phyloP scores from a whole-genome alignment of 1,139 yeast species.

The Protomyces arabidopsidicola region DNA sequence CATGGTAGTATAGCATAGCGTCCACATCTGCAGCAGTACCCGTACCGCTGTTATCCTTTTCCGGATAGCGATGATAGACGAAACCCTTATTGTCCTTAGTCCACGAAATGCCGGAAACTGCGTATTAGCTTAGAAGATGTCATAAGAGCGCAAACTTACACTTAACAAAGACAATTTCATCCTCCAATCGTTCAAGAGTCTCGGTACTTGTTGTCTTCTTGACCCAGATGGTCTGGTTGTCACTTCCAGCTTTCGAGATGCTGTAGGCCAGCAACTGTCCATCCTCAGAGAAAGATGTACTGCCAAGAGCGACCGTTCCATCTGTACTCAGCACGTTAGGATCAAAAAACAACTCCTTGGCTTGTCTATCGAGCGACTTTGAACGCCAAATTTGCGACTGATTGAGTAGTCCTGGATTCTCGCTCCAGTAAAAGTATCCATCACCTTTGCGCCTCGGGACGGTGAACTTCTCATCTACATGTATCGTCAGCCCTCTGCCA shows the following conservation, averaged over 20 bases:
- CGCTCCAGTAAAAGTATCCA: slow-evolving; percentile 19
- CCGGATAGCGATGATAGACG: slow-evolving; percentile 25
- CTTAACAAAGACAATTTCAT: slow-evolving; percentile 16
- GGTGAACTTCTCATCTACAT: slow-evolving; percentile 8
- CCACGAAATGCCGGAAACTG: slow-evolving; percentile 21
- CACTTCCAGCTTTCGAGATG: slow-evolving; percentile 15
- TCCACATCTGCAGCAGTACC: slow-evolving; percentile 22
- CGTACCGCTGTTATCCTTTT: slow-evolving; percentile 17
- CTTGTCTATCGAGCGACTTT: slow-evolving; percentile 1
- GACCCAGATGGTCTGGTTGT: slow-evolving; percentile 18
- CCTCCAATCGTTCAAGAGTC: not conserved
- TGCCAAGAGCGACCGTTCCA: slow-evolving; percentile 16
- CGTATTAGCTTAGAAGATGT: not conserved
- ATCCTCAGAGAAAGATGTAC: slow-evolving; percentile 14
- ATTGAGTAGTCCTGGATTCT: slow-evolving; percentile 22
- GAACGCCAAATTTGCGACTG: slow-evolving; percentile 26
- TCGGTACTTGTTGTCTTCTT: slow-evolving; percentile 15
- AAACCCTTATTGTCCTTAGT: slow-evolving; percentile 19
- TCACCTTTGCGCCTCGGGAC: slow-evolving; percentile 12
- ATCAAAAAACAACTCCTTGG: slow-evolving; percentile 24
- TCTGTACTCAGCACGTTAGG: slow-evolving; percentile 21
- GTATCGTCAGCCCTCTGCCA: not conserved
- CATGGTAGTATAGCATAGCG: slow-evolving; percentile 13
- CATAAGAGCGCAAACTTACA: not conserved
- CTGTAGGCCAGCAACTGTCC: slow-evolving; percentile 18